These are phyloP conservation scores for Ophiostoma angusticollis DNA, from an alignment of 2,329 filamentous ascomycete genomes.

Conservation along the genomic window DNA sequence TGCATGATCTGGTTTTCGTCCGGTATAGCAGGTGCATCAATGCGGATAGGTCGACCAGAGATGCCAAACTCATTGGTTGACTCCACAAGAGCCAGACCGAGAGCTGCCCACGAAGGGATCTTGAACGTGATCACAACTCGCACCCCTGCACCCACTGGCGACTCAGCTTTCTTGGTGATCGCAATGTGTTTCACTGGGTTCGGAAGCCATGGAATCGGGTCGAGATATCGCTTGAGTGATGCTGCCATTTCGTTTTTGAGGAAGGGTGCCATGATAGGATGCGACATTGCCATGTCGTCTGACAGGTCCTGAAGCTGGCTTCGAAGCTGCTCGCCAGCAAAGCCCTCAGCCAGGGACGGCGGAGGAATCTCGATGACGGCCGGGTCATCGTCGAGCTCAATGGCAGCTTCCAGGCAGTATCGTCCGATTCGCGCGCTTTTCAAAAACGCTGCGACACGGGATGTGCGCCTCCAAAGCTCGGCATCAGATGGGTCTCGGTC, in stretches of 20 bases:
- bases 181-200: constrained; percentile 29
- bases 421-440: constrained; percentile 44
- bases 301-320: constrained; percentile 38
- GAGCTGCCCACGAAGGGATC: constrained; percentile 28
- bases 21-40: constrained; percentile 25
- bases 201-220: constrained; percentile 50
- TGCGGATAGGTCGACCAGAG: constrained; percentile 21
- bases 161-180: not conserved
- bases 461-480: constrained; percentile 49
- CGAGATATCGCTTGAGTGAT: constrained; percentile 40
- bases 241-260: constrained; percentile 36
- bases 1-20: constrained; percentile 26
- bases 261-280: constrained; percentile 48
- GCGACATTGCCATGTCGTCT: constrained; percentile 44
- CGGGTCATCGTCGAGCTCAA: constrained; percentile 55
- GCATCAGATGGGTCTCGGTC: constrained; percentile 56
- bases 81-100: constrained; percentile 29
- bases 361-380: constrained; percentile 49
- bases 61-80: constrained; percentile 23
- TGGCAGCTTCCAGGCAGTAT: constrained; percentile 52
- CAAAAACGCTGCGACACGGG: constrained; percentile 45
- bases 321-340: constrained; percentile 50
- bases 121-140: constrained; percentile 21
- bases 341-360: constrained; percentile 48
- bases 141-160: too few species aligned